These are phyloP conservation scores for Candolleomyces eurysporus DNA, from an alignment of 768 basidiomycete genomes.

Conservation along the genomic window DNA sequence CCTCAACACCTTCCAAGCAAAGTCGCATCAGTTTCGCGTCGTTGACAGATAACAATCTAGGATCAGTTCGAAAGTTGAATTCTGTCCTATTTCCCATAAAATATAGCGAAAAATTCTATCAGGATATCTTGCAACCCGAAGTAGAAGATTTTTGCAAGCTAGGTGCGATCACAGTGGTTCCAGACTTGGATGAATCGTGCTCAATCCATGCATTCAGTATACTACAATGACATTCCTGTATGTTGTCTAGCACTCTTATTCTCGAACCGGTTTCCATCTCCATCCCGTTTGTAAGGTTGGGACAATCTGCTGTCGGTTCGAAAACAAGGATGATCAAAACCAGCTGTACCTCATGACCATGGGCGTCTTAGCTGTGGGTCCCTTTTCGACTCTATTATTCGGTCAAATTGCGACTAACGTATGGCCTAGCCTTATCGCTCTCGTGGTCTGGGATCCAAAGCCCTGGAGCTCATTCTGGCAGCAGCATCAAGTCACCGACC, in stretches of 20 bases:
- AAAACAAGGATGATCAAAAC: slow-evolving; percentile 56
- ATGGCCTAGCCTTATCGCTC: slow-evolving; percentile 77
- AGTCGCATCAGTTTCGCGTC: slow-evolving; percentile 66
- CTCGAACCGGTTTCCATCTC: slow-evolving; percentile 11
- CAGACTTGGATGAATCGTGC: neutral
- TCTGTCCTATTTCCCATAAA: slow-evolving; percentile 86
- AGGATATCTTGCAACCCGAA: slow-evolving; percentile 72
- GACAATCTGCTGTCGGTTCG: slow-evolving; percentile 82
- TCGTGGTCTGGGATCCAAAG: slow-evolving; percentile 69
- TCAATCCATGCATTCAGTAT: slow-evolving; percentile 50
- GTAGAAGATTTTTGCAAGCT: slow-evolving; percentile 87
- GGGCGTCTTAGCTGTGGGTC: slow-evolving; percentile 81
- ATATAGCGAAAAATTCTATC: slow-evolving; percentile 87
- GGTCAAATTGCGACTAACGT: neutral
- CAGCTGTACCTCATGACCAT: slow-evolving; percentile 88
- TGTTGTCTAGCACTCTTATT: slow-evolving; percentile 18
- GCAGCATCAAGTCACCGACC: slow-evolving; percentile 63
- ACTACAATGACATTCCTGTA: slow-evolving; percentile 87
- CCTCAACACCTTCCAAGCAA: slow-evolving; percentile 10
- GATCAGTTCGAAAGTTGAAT: slow-evolving; percentile 67
- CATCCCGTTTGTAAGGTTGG: slow-evolving; percentile 51
- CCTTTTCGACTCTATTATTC: slow-evolving; percentile 3
- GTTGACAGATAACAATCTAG: slow-evolving; percentile 79
- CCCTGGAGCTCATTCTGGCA: slow-evolving; percentile 63
- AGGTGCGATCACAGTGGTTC: slow-evolving; percentile 46